phyloP scores from a whole-genome alignment of 495 filamentous ascomycete species.

The Xylaria castorea region DNA sequence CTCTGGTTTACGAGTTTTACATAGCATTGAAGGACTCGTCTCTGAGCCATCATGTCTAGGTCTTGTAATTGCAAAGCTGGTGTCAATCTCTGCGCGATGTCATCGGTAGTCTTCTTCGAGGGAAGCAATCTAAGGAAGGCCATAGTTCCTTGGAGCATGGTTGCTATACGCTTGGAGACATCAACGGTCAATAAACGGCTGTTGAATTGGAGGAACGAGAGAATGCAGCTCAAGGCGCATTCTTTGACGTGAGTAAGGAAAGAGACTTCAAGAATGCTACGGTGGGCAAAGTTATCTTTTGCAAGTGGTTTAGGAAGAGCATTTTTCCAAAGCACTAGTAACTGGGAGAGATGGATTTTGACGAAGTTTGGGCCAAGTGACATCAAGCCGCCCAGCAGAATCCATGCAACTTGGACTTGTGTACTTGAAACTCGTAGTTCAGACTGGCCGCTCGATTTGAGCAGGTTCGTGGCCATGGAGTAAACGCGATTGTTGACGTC shows the following conservation, averaged over 20 bases:
- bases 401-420: slow-evolving; percentile 98
- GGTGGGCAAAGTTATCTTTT: slow-evolving; percentile 83
- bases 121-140: slow-evolving; percentile 85
- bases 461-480: slow-evolving; percentile 85
- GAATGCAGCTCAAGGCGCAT: slow-evolving; percentile 88
- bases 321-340: slow-evolving; percentile 98
- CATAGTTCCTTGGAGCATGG: slow-evolving; percentile 95
- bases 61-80: slow-evolving; percentile 91
- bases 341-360: slow-evolving; percentile 95
- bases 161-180: slow-evolving; percentile 89
- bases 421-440: slow-evolving; percentile 91
- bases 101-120: slow-evolving; percentile 83
- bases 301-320: slow-evolving; percentile 91
- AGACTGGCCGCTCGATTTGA: slow-evolving; percentile 91
- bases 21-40: slow-evolving; percentile 94
- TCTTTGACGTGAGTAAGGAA: slow-evolving; percentile 95
- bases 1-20: slow-evolving; percentile 87
- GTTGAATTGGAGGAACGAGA: slow-evolving; percentile 94
- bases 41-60: slow-evolving; percentile 88
- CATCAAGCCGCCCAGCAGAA: slow-evolving; percentile 95
- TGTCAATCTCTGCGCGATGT: slow-evolving; percentile 82
- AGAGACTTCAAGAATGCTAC: slow-evolving; percentile 83
- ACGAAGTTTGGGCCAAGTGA: slow-evolving; percentile 96
- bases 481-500: slow-evolving; percentile 93
- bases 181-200: slow-evolving; percentile 89